These are phyloP conservation scores for Tulasnella sp. DNA, from an alignment of 768 basidiomycete genomes.

Conservation along the genomic window DNA sequence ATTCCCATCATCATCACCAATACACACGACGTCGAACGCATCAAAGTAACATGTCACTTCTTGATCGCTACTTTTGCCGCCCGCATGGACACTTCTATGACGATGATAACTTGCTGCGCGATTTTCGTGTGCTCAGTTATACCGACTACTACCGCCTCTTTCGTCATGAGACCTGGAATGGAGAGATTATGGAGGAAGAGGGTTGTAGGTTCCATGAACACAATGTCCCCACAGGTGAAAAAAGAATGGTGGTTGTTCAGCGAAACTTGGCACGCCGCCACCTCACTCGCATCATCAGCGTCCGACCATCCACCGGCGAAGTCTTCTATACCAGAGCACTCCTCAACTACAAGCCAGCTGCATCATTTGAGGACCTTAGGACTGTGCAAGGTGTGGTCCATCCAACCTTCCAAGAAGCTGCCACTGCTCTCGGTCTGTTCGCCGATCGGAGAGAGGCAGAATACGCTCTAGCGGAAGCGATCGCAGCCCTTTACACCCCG, in stretches of 20 bases:
- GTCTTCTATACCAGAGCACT: constrained; percentile 29
- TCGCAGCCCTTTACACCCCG: constrained; percentile 28
- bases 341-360: constrained; percentile 20
- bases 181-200: not conserved
- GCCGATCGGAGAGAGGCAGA: constrained; percentile 24
- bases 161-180: not conserved
- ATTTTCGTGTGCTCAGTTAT: not conserved
- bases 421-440: constrained; percentile 23
- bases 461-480: constrained; percentile 30
- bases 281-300: constrained; percentile 5
- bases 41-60: not conserved
- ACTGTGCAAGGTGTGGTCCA: constrained; percentile 19
- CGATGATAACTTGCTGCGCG: not conserved
- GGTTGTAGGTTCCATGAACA: not conserved
- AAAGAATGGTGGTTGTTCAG: constrained; percentile 4
- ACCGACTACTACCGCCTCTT: not conserved
- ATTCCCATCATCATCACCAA: not conserved
- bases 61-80: not conserved
- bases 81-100: not conserved
- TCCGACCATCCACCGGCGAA: constrained; percentile 27
- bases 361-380: constrained; percentile 23
- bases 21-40: not conserved
- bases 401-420: constrained; percentile 24
- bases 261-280: not conserved
- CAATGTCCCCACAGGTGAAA: not conserved